Base-by-base conservation (phyloP, 177 flowering plant genomes). In the Tripterygium wilfordii region DNA sequence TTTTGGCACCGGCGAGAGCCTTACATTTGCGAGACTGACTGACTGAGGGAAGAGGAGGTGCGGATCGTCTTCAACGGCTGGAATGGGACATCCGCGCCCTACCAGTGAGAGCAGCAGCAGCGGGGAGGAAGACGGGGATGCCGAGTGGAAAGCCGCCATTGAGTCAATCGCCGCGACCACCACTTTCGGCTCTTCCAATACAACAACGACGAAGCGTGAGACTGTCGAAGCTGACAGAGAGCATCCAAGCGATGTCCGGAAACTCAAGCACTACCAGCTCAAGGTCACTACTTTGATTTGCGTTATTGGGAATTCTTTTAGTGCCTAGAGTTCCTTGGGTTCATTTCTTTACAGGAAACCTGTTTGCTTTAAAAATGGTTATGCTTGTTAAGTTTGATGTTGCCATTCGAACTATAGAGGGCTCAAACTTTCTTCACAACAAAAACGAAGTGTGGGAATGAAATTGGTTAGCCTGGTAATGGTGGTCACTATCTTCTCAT, bases 121-220 rank as follows among this genome's bases (percentile, higher is more conserved):
- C 43, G 70, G 75, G 6, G 82, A 74, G 36, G 83, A 77, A 62
- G 88, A 79, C 39, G 87, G 80, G 18, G 72, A 79, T 20, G 72
- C 71, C 16, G 59, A 65, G 28, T 77, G 85, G 83, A 72, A 46
- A 62, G 76, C 75, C 10, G 81, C 85, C 51, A 77, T 79, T 22
- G 32, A 62, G 26, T 79, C 88, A 2, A 58, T 69, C 5, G 71
- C 75, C 25, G 33, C 70, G 51, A 31, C 68, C 45, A 21, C 66
- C 36, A 29, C 56, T 44, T 40, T 42, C 31, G 24, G 28, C 20
- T 2, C 15, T 14, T 15, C 25, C 24, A 9, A 15, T 24, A 10
- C 59, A 26, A 39, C 42, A 21, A 19, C 36, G 3, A 28, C 30
- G 49, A 16, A 13, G 13, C n/a, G n/a, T n/a, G n/a, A n/a, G 12